A percentile compares a stretch with the other conserved stretches of the same genome.
phyloP scores from a whole-genome alignment of 2,329 filamentous ascomycete species.

The Diaporthe nobilis region DNA sequence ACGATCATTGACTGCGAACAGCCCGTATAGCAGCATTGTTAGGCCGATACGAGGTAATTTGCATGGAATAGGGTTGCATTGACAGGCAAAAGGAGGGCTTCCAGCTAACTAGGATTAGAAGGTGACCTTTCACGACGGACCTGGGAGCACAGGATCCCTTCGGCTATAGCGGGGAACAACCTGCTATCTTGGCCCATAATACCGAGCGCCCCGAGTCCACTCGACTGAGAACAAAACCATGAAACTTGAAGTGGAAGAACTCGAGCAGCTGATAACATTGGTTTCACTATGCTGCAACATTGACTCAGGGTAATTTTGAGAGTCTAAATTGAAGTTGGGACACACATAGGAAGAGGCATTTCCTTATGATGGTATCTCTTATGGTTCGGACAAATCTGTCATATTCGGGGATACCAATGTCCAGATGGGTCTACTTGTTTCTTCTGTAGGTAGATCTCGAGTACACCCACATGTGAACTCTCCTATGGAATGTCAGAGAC shows the following conservation, averaged over 20 bases:
- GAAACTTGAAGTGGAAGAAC: no score
- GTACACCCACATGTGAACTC: background rate
- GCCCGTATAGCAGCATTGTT: background rate
- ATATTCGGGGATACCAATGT: background rate
- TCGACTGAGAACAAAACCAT: no score
- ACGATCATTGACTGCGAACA: background rate
- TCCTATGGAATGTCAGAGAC: background rate
- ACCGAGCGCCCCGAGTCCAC: background rate
- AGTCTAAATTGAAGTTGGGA: background rate
- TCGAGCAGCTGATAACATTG: background rate
- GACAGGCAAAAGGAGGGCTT: background rate
- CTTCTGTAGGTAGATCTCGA: background rate
- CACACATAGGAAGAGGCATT: background rate
- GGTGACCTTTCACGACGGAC: background rate
- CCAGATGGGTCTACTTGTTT: background rate
- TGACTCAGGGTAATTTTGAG: background rate
- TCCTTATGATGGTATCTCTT: background rate
- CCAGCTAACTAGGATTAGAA: conserved; percentile 10
- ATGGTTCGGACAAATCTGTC: no score
- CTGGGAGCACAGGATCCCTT: background rate
- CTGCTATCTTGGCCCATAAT: background rate
- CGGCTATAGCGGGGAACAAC: background rate
- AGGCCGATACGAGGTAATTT: background rate
- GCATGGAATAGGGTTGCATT: background rate
- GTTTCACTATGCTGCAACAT: background rate